Percentiles rank a stretch among this genome's conserved stretches.
Conservation (phyloP, 345 rosid species). For the Camelina laxa region DNA sequence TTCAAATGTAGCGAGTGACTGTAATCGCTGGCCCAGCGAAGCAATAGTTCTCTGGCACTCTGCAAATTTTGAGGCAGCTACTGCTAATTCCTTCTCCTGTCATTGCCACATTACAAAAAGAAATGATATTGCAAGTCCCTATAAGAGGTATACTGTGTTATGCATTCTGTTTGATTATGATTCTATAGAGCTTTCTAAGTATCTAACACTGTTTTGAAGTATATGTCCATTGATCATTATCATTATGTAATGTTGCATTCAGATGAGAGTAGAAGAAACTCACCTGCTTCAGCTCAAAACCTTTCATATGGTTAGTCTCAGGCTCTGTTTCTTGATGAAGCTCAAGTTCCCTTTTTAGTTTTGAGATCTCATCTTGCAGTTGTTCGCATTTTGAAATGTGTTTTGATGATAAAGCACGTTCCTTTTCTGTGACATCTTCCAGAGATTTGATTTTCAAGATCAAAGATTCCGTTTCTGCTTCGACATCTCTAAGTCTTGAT, state of each 20-base stretch:
- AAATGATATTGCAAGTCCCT: neutral
- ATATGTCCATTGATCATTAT: constrained; percentile 6
- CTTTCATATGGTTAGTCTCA: constrained; percentile 44
- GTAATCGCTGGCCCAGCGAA: constrained; percentile 66
- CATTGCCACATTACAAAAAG: constrained; percentile 29
- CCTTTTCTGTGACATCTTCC: constrained; percentile 44
- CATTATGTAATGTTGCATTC: neutral
- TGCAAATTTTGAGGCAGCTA: constrained; percentile 69
- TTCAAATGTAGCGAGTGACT: constrained; percentile 64
- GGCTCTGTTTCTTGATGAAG: constrained; percentile 46
- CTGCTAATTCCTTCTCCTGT: constrained; percentile 76
- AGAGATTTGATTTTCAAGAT: constrained; percentile 51
- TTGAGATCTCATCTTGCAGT: constrained; percentile 62
- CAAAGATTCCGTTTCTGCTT: constrained; percentile 59
- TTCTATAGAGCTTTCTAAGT: neutral
- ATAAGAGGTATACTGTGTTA: neutral
- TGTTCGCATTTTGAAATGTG: constrained; percentile 46
- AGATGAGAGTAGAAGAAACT: constrained; percentile 33
- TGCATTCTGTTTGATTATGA: neutral
- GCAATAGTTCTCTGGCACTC: constrained; percentile 92
- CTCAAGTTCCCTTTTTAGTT: constrained; percentile 55
- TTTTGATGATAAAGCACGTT: constrained; percentile 43
- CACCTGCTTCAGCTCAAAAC: constrained; percentile 68
- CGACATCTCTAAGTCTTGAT: constrained; percentile 57
- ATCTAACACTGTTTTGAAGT: neutral